Evolutionary conservation across 345 rosid genomes (phyloP).

Genomic region (Eucalyptus globulus): DNA sequence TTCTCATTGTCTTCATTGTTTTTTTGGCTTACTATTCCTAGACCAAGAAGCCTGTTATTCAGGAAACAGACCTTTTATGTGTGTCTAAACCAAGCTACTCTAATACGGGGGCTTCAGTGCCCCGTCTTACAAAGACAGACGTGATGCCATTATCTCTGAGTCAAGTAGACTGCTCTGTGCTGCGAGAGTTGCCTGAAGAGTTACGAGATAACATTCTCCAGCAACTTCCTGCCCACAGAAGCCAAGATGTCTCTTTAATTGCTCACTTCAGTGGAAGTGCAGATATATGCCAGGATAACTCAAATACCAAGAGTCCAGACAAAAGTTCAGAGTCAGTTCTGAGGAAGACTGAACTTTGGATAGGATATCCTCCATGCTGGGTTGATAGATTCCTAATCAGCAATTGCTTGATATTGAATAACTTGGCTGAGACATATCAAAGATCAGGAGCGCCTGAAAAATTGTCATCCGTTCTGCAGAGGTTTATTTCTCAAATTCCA

Average conservation of each 20-base stretch:
- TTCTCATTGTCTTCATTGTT: neutral
- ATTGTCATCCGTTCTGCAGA: constrained; percentile 51
- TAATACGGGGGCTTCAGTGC: constrained; percentile 1
- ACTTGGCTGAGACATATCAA: constrained; percentile 43
- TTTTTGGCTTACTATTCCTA: neutral
- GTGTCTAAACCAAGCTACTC: constrained; percentile 9
- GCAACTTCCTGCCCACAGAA: constrained; percentile 49
- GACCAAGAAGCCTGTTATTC: constrained; percentile 11
- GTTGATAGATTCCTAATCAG: constrained; percentile 49
- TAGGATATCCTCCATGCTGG: constrained; percentile 81
- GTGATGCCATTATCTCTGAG: constrained; percentile 73
- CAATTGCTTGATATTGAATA: constrained; percentile 27
- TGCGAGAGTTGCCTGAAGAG: constrained; percentile 80
- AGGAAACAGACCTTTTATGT: neutral
- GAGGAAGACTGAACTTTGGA: constrained; percentile 32
- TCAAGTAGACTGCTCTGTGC: constrained; percentile 66
- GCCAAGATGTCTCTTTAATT: constrained; percentile 7
- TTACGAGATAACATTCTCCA: constrained; percentile 56
- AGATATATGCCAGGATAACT: constrained; percentile 2
- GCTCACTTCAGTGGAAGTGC: neutral
- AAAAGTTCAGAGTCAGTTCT: constrained; percentile 7
- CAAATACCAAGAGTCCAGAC: constrained; percentile 10
- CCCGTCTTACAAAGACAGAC: constrained; percentile 18
- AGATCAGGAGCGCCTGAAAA: constrained; percentile 27
- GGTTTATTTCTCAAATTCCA: constrained; percentile 14